Evolutionary conservation across 2,329 filamentous ascomycete genomes (phyloP).

Genomic region (Pseudocercospora ulei): DNA sequence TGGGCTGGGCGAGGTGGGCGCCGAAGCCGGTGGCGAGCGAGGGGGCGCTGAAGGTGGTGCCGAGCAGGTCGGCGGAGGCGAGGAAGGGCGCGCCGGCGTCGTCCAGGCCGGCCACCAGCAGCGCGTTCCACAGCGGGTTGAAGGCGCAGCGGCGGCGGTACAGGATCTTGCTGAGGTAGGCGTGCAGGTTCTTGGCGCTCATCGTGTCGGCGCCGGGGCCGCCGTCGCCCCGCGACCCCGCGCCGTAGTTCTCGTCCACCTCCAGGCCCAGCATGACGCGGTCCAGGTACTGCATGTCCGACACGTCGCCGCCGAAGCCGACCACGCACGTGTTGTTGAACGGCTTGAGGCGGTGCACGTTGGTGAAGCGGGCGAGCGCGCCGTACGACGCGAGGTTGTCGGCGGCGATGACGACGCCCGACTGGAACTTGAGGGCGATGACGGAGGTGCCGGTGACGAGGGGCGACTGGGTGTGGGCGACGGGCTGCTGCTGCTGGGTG

Average conservation of each 20-base stretch:
- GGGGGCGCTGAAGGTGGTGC: conserved; percentile 80
- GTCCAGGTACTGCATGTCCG: conserved; percentile 98
- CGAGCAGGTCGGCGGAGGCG: conserved; percentile 80
- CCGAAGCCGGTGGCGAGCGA: conserved; percentile 90
- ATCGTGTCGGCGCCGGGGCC: conserved; percentile 46
- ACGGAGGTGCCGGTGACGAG: conserved; percentile 96
- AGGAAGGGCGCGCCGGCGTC: conserved; percentile 74
- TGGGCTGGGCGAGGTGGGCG: conserved; percentile 81
- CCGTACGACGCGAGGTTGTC: conserved; percentile 98
- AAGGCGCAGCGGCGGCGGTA: conserved; percentile 92
- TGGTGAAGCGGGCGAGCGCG: conserved; percentile 85
- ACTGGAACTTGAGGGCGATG: conserved; percentile 87
- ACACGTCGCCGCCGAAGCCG: conserved; percentile 93
- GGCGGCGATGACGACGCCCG: conserved; percentile 89
- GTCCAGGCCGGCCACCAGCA: conserved; percentile 83
- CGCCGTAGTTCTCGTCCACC: conserved; percentile 77
- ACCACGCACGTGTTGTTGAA: conserved; percentile 78
- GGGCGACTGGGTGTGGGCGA: conserved; percentile 79
- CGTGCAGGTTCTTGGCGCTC: conserved; percentile 89
- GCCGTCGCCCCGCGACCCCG: conserved; percentile 59
- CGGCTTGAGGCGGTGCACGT: conserved; percentile 85
- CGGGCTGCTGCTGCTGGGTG: conserved; percentile 48
- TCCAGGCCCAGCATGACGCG: conserved; percentile 77
- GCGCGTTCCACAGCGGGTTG: conserved; percentile 93
- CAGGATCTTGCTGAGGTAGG: conserved; percentile 89